These are phyloP conservation scores for Kwoniella dendrophila DNA, from an alignment of 768 basidiomycete genomes.

Conservation along the genomic window DNA sequence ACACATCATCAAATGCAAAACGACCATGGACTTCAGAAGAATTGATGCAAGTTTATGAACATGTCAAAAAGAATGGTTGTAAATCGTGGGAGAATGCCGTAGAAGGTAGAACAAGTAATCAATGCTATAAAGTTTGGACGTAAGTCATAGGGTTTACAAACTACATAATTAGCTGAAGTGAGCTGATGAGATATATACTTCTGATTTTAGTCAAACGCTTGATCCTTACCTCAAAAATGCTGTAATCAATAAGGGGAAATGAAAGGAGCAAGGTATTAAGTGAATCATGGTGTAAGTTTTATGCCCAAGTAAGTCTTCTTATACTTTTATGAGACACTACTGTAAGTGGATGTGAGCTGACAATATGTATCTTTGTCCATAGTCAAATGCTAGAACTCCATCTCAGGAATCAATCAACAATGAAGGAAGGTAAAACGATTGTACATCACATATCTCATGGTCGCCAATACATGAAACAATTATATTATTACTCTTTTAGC, in stretches of 20 bases:
- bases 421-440: no score
- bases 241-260: background rate
- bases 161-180: background rate
- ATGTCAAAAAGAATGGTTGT: slow-evolving; percentile 12
- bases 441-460: no score
- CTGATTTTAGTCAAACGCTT: background rate
- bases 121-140: slow-evolving; percentile 21
- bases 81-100: slow-evolving; percentile 20
- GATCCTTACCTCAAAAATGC: background rate
- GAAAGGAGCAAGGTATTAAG: background rate
- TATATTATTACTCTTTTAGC: no score
- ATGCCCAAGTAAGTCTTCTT: no score
- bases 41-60: slow-evolving; percentile 21
- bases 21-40: slow-evolving; percentile 22
- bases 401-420: no score
- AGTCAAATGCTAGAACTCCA: no score
- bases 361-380: no score
- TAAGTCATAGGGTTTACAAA: no score
- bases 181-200: background rate
- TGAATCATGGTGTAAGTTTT: no score
- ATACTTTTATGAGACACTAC: no score
- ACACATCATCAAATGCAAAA: background rate
- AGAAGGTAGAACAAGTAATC: slow-evolving; percentile 21
- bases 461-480: no score
- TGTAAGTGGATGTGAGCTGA: no score